Percentiles rank a stretch among this genome's conserved stretches.
Conservation (phyloP, 1,284 basidiomycete species). For the Schizophyllum amplum region DNA sequence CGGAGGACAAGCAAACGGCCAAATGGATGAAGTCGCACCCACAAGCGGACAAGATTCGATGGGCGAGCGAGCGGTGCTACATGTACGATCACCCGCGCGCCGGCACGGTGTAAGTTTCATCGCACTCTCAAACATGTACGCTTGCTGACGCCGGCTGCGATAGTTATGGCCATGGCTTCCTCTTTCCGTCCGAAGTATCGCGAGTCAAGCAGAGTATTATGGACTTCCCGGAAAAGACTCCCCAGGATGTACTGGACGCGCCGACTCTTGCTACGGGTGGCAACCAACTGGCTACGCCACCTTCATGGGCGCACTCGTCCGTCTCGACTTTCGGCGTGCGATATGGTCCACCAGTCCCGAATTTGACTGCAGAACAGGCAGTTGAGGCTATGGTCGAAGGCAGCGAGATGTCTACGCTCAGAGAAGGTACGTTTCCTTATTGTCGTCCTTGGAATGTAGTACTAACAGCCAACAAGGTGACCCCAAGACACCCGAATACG, state of each 20-base stretch:
- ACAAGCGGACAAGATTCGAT: constrained; percentile 70
- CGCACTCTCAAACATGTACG: constrained; percentile 10
- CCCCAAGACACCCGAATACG: constrained; percentile 45
- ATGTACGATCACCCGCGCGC: constrained; percentile 97
- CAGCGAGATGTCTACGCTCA: constrained; percentile 65
- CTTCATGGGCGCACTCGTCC: constrained; percentile 71
- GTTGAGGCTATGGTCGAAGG: constrained; percentile 94
- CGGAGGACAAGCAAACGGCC: constrained; percentile 94
- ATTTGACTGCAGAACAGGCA: constrained; percentile 64
- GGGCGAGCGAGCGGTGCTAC: constrained; percentile 93
- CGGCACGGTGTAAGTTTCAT: constrained; percentile 70
- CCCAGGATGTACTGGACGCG: constrained; percentile 23
- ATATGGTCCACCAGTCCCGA: constrained; percentile 68
- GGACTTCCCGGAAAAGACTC: constrained; percentile 32
- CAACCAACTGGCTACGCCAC: constrained; percentile 30
- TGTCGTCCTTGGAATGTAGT: neutral
- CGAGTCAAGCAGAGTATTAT: constrained; percentile 48
- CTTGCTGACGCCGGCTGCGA: constrained; percentile 2
- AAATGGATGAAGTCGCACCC: constrained; percentile 93
- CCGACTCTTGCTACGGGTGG: constrained; percentile 12
- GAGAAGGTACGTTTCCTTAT: constrained; percentile 37
- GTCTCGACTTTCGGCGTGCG: constrained; percentile 80
- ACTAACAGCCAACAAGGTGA: constrained; percentile 30
- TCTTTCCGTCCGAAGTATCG: constrained; percentile 89
- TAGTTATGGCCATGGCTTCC: constrained; percentile 90